A percentile compares a stretch with the other conserved stretches of the same genome.
phyloP scores from a whole-genome alignment of 2,329 filamentous ascomycete genomes.

The Penicillium digitatum region DNA sequence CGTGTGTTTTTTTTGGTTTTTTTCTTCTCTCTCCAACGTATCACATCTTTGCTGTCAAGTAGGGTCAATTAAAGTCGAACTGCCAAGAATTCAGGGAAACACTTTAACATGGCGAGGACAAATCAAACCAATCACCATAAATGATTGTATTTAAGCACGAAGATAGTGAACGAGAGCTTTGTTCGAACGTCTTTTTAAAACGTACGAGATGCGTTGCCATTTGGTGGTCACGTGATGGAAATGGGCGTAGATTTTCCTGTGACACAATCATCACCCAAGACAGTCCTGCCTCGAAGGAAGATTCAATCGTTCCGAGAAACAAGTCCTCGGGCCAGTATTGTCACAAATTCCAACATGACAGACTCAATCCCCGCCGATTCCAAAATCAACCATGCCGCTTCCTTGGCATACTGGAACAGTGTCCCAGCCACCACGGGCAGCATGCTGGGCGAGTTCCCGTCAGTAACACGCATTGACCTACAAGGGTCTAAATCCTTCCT shows the following conservation, averaged over 20 bases:
- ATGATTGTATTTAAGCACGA: neutral
- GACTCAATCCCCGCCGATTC: constrained; percentile 6
- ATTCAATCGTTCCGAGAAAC: neutral
- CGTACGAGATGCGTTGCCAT: neutral
- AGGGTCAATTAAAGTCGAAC: neutral
- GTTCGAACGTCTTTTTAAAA: no score
- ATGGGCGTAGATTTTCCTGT: neutral
- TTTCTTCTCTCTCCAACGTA: neutral
- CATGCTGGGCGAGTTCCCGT: constrained; percentile 64
- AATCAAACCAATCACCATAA: neutral
- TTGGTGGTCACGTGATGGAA: neutral
- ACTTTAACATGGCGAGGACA: neutral
- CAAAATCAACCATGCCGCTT: constrained; percentile 35
- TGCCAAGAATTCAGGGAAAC: neutral
- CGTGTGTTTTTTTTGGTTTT: neutral
- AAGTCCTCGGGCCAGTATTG: neutral
- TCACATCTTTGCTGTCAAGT: neutral
- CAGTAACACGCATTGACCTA: constrained; percentile 66
- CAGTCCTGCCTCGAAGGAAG: neutral
- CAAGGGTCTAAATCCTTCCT: constrained; percentile 67
- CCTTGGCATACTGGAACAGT: constrained; percentile 41
- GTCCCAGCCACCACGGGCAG: constrained; percentile 39
- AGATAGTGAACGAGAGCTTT: no score
- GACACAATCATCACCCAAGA: neutral
- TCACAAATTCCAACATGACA: neutral